A percentile compares a stretch with the other conserved stretches of the same genome.
Evolutionary conservation across 192 early-diverging fungal species (phyloP).

Genomic region (Globomyces pollinis-pini): DNA sequence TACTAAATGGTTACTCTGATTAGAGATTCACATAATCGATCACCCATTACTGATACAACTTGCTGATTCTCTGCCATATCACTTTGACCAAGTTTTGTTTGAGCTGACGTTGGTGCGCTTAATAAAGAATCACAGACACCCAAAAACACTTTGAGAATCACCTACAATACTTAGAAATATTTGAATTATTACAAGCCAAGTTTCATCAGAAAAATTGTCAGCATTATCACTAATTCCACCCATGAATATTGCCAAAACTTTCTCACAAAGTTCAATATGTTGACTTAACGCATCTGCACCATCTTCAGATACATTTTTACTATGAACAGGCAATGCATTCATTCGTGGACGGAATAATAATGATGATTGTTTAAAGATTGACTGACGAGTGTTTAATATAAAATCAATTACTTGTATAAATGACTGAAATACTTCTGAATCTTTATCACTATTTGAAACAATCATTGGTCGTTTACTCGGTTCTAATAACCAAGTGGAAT

Average conservation of each 20-base stretch:
- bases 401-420: conserved; percentile 70
- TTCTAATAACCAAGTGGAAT: conserved; percentile 70
- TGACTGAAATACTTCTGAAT: conserved; percentile 51
- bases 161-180: conserved; percentile 70
- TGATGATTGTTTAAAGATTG: conserved; percentile 71
- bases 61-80: conserved; percentile 19
- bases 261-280: conserved; percentile 71
- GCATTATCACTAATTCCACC: conserved; percentile 56
- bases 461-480: conserved; percentile 49
- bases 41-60: conserved; percentile 51
- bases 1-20: conserved; percentile 41
- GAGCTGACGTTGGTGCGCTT: conserved; percentile 36
- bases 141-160: conserved; percentile 70
- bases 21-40: conserved; percentile 67
- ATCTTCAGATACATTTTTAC: background rate
- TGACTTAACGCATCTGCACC: conserved; percentile 4
- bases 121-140: conserved; percentile 70
- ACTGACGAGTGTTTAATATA: conserved; percentile 35
- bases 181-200: conserved; percentile 76
- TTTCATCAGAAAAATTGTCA: conserved; percentile 56
- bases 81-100: background rate
- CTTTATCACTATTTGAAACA: conserved; percentile 26
- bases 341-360: conserved; percentile 58
- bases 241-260: conserved; percentile 53
- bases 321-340: background rate